Evolutionary conservation across 768 basidiomycete species (phyloP).

Genomic region (Myochromella boudieri): DNA sequence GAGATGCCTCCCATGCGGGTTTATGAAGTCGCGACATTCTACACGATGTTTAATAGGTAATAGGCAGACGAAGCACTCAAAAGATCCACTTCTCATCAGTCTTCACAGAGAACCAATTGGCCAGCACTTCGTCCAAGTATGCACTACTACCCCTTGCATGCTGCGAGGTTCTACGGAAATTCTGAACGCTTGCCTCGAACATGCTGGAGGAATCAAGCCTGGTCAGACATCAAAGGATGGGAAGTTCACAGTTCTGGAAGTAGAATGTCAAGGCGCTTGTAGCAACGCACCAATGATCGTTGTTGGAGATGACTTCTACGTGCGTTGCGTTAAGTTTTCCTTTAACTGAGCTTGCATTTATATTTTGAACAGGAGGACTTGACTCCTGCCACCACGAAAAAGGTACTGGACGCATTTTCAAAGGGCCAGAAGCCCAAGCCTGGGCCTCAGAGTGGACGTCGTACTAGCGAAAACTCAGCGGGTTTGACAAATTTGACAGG

Average conservation of each 20-base stretch:
- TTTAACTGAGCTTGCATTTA: not conserved
- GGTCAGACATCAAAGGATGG: slow-evolving; percentile 95
- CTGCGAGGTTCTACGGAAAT: slow-evolving; percentile 90
- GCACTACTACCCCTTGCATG: slow-evolving; percentile 99
- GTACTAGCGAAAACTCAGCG: slow-evolving; percentile 91
- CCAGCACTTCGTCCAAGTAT: slow-evolving; percentile 93
- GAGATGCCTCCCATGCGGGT: slow-evolving; percentile 98
- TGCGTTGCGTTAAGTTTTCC: slow-evolving; percentile 33
- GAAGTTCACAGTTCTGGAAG: slow-evolving; percentile 97
- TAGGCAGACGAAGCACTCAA: not conserved
- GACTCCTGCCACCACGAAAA: slow-evolving; percentile 73
- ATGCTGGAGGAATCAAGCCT: slow-evolving; percentile 81
- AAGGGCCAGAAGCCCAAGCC: slow-evolving; percentile 86
- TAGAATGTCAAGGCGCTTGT: slow-evolving; percentile 98
- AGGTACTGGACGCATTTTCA: slow-evolving; percentile 75
- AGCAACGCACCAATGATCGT: slow-evolving; percentile 98
- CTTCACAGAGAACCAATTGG: slow-evolving; percentile 83
- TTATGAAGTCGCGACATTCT: slow-evolving; percentile 99
- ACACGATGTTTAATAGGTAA: slow-evolving; percentile 99
- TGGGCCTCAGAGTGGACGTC: slow-evolving; percentile 88
- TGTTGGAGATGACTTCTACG: slow-evolving; percentile 96
- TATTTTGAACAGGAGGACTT: slow-evolving; percentile 70
- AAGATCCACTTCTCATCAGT: not conserved
- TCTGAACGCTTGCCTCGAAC: slow-evolving; percentile 76
- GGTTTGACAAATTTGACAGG: slow-evolving; percentile 76